These are phyloP conservation scores for Magnusiomyces sp. DNA, from an alignment of 1,139 yeast species.

Conservation along the genomic window DNA sequence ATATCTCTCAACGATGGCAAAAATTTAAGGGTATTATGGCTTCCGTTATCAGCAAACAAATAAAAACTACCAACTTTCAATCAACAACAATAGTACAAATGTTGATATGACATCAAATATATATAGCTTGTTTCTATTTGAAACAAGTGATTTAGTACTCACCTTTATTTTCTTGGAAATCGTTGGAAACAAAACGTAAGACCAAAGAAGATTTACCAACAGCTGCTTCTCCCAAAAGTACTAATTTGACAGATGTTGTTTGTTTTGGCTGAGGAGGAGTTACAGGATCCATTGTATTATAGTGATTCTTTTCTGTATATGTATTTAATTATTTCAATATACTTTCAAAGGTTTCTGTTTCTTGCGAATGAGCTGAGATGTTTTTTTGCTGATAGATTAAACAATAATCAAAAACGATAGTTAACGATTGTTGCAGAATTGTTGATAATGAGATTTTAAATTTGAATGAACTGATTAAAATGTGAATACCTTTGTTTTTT, in stretches of 20 bases:
- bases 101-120: no score
- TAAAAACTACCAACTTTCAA: no score
- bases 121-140: no score
- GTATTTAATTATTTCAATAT: background rate
- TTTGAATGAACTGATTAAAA: no score
- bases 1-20: no score
- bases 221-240: slow-evolving; percentile 92
- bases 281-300: background rate
- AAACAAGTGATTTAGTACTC: slow-evolving; percentile 14
- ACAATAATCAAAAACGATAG: background rate
- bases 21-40: no score
- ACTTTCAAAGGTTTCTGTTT: background rate
- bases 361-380: background rate
- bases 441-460: no score
- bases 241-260: slow-evolving; percentile 77
- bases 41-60: no score
- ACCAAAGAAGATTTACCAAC: slow-evolving; percentile 95
- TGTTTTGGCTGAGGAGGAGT: slow-evolving; percentile 27
- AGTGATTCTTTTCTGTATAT: background rate
- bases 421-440: no score
- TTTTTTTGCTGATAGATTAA: background rate
- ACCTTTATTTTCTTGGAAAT: slow-evolving; percentile 88
- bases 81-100: no score
- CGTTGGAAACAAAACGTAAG: slow-evolving; percentile 86
- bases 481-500: no score